Conservation (phyloP, 1,284 basidiomycete genomes). For the Cryptococcus depauperatus region DNA sequence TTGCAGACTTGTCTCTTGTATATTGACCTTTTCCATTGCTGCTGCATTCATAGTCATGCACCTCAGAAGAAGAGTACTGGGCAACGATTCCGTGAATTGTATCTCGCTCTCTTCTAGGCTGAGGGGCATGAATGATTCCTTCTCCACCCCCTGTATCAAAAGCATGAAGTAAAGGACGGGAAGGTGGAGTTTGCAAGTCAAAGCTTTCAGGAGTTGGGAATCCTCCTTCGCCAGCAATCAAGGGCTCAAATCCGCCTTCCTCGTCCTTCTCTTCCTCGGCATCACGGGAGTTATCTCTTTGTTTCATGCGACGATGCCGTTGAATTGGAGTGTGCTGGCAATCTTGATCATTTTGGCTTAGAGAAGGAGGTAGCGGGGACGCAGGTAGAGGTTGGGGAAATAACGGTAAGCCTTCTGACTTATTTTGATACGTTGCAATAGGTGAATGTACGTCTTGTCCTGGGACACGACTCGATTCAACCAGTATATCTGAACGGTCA, state of each 20-base stretch:
- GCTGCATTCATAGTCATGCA: background rate
- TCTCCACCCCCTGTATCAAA: background rate
- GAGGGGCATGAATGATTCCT: conserved; percentile 6
- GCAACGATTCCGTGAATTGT: conserved; percentile 30
- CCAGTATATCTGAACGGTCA: conserved; percentile 63
- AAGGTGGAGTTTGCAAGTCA: no score
- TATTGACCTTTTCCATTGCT: conserved; percentile 6
- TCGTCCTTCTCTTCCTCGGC: conserved; percentile 7
- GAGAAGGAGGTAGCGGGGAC: conserved; percentile 1
- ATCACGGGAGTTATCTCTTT: background rate
- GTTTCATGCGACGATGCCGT: background rate
- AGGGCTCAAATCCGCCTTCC: conserved; percentile 1
- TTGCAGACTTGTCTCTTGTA: conserved; percentile 1
- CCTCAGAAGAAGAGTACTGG: conserved; percentile 16
- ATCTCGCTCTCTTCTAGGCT: conserved; percentile 14
- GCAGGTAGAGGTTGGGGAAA: conserved; percentile 13
- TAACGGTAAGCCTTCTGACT: conserved; percentile 11
- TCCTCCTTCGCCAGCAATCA: background rate
- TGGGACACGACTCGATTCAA: conserved; percentile 55
- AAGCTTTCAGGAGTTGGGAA: background rate
- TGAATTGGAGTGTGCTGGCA: background rate
- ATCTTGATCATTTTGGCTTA: background rate
- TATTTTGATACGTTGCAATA: no score
- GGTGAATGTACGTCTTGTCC: conserved; percentile 51
- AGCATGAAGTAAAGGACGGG: no score